These are phyloP conservation scores for Trichophyton benhamiae DNA, from an alignment of 2,329 filamentous ascomycete genomes.

Conservation along the genomic window DNA sequence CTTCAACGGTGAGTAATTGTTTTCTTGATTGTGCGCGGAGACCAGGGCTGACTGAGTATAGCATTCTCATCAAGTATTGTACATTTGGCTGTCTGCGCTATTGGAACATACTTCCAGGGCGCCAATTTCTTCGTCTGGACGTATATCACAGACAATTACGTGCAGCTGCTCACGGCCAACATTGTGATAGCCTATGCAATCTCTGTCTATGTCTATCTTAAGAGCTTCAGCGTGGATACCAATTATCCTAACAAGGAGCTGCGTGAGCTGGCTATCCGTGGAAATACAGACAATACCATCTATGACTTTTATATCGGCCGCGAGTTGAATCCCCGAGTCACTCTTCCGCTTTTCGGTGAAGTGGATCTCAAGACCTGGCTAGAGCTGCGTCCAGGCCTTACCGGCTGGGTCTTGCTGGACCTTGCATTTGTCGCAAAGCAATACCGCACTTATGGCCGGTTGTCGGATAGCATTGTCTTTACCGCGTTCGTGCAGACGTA, in stretches of 20 bases:
- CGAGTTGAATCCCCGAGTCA: conserved; percentile 80
- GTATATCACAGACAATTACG: conserved; percentile 82
- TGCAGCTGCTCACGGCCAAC: conserved; percentile 74
- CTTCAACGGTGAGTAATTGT: conserved; percentile 51
- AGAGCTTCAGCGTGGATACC: conserved; percentile 59
- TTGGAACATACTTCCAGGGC: conserved; percentile 64
- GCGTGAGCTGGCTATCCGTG: conserved; percentile 71
- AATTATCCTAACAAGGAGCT: conserved; percentile 46
- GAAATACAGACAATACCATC: conserved; percentile 68
- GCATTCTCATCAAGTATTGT: conserved; percentile 64
- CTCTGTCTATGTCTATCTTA: conserved; percentile 66
- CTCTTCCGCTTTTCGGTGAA: conserved; percentile 55
- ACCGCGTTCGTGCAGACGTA: conserved; percentile 64
- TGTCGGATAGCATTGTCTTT: conserved; percentile 77
- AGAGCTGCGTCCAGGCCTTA: conserved; percentile 81
- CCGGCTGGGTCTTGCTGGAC: conserved; percentile 80
- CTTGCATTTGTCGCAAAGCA: conserved; percentile 76
- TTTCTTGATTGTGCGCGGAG: background rate
- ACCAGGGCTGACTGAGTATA: conserved; percentile 24
- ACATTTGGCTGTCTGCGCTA: conserved; percentile 57
- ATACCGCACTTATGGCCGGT: conserved; percentile 68
- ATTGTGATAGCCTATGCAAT: conserved; percentile 62
- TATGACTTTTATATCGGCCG: conserved; percentile 97
- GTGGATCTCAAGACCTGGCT: conserved; percentile 84
- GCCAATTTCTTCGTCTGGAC: conserved; percentile 80